Evolutionary conservation across 2,329 filamentous ascomycete genomes (phyloP).

Genomic region (Plenodomus lindquistii): DNA sequence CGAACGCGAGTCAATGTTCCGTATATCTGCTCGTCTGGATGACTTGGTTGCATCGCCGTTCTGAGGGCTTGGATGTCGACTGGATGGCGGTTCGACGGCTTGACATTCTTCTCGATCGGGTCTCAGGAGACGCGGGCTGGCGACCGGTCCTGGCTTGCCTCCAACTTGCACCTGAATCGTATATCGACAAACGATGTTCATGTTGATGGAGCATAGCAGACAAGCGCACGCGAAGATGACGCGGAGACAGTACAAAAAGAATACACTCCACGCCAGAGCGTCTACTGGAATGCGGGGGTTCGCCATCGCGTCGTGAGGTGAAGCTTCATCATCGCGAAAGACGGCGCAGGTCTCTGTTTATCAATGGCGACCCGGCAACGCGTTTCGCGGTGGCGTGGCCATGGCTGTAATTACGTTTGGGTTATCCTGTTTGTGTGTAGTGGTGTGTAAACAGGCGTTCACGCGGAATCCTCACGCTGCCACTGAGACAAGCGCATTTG

Average conservation of each 20-base stretch:
- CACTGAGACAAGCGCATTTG: background rate
- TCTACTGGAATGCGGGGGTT: background rate
- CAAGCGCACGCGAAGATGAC: background rate
- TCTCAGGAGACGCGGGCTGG: no score
- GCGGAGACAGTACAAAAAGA: background rate
- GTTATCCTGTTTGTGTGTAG: background rate
- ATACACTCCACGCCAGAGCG: background rate
- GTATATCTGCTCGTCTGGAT: background rate
- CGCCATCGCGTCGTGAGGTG: background rate
- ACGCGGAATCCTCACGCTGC: background rate
- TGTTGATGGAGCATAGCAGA: background rate
- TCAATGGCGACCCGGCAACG: background rate
- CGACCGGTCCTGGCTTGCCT: background rate
- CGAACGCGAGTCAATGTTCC: background rate
- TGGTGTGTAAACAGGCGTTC: background rate
- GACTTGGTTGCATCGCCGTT: background rate
- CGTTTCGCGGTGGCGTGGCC: background rate
- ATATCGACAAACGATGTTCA: background rate
- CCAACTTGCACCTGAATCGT: background rate
- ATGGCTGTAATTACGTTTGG: background rate
- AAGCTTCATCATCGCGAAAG: background rate
- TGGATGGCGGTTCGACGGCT: no score
- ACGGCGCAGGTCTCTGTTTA: background rate
- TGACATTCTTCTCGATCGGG: background rate
- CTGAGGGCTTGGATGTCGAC: no score